These are phyloP conservation scores for Pseudozyma hubeiensis DNA, from an alignment of 1,284 basidiomycete species.

Conservation along the genomic window DNA sequence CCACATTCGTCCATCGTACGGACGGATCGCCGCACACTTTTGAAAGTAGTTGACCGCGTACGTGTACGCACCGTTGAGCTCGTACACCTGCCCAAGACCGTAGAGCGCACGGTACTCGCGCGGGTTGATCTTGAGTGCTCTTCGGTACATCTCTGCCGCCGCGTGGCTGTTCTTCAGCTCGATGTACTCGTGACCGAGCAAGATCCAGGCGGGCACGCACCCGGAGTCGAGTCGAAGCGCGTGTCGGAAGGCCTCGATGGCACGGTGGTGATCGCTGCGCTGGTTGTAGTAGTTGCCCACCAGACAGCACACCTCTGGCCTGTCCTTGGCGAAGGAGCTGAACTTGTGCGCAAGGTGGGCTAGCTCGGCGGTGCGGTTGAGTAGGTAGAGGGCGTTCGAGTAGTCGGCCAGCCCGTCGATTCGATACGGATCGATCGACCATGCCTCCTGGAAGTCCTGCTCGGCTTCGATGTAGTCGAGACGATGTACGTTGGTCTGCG, in stretches of 20 bases:
- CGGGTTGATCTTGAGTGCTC: constrained; percentile 93
- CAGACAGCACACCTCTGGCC: constrained; percentile 83
- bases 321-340: constrained; percentile 56
- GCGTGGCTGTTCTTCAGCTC: constrained; percentile 99
- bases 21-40: constrained; percentile 88
- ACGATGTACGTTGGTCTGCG: constrained; percentile 54
- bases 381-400: constrained; percentile 96
- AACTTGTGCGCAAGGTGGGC: constrained; percentile 84
- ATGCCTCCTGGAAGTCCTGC: constrained; percentile 59
- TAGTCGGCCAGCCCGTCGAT: constrained; percentile 96
- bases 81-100: constrained; percentile 96
- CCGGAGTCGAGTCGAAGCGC: constrained; percentile 93
- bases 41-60: constrained; percentile 98
- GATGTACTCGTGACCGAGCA: constrained; percentile 98
- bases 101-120: constrained; percentile 96
- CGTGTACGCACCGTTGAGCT: constrained; percentile 93
- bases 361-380: constrained; percentile 86
- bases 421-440: constrained; percentile 81
- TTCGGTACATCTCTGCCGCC: constrained; percentile 95
- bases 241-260: constrained; percentile 92
- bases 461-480: constrained; percentile 60
- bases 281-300: constrained; percentile 97
- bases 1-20: constrained; percentile 97
- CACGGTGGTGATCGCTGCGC: constrained; percentile 91
- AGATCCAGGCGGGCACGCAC: constrained; percentile 96